Base-by-base conservation (phyloP, 1,284 basidiomycete species). In the Sporisorium reilianum region DNA sequence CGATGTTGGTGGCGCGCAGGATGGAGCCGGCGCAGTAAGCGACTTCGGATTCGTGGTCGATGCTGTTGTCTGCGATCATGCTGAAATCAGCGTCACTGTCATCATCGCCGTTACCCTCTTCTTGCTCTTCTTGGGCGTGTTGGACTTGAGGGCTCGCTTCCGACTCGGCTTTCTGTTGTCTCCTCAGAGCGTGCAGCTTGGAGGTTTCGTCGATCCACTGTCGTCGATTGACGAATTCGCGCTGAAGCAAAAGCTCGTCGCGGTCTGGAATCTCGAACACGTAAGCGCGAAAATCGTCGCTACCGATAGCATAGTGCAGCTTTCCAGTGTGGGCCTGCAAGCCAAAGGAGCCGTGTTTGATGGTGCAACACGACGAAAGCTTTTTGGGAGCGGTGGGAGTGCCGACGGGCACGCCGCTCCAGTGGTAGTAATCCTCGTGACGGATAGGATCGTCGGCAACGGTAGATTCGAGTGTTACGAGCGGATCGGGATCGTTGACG, bases 321-420 rank as follows among this genome's bases (percentile, higher is more conserved):
- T 46, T 51, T 1, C 68, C 68, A 0, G 63, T 61, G n/a, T 58
- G 63, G 6, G 14, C 3, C 28, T 71, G 63, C 18, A 71, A 38
- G 11, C 68, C 68, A 12, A 71, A 71, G 1, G 68, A 71, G 59
- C 58, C 62, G 36, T 71, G 68, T 41, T 71, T 71, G 63, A 71
- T 53, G n/a, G 68, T 71, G 36, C 68, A 71, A 45, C 52, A 61
- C 3, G 68, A 71, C 0, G 48, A 62, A 11, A 71, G 63, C 55
- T 48, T 62, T 36, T 71, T 64, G 23, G 57, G 62, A 3, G 68
- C 68, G 14, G 55, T 14, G n/a, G 57, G 54, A 2, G 51, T 56
- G 5, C 49, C 57, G 3, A 20, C 6, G 14, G 55, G 55, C 1
- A 59, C 25, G 8, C 66, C 55, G 0, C 9, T 3, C 8, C 30